Base-by-base conservation (phyloP, 805 yeast genomes). In the Yarrowia sp. region DNA sequence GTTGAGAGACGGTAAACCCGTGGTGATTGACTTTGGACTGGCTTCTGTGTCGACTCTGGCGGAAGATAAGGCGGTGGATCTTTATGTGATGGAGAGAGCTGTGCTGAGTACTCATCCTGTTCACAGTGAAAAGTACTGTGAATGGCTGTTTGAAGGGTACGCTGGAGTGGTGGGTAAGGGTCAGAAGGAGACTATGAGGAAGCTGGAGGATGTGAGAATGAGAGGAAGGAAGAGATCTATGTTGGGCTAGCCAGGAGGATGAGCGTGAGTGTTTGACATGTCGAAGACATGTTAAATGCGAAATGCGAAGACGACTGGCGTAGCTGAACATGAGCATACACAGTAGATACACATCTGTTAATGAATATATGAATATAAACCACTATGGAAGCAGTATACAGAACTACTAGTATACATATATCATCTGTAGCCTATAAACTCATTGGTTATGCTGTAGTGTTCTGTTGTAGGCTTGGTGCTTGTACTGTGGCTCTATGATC, bases 61-160 rank as follows among this genome's bases (percentile, higher is more conserved):
- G 0, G 99, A 95, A 71, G 98, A 93, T 72, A 92, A 90, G 75
- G 98, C 98, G 3, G 99, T 95, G n/a, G 99, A 95, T 74, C 75
- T 95, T 66, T 95, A 95, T 71, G 98, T 95, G 10, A 76, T 95
- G 67, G 99, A 95, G 75, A 80, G 98, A 71, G 98, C 99, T 0
- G 82, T 95, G 17, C 77, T 85, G 35, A 90, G 97, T 69, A 95
- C 99, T 1, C 99, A 95, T 75, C 93, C 98, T 0, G 80, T 81
- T 6, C 83, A 83, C 71, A 81, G 96, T 1, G 81, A 80, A 1
- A 71, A 74, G 47, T 92, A 92, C 73, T 86, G 84, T 70, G 74
- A 76, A 45, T 87, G 93, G 92, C 71, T 92, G 6, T 76, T 92
- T 67, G 81, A 85, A 65, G 97, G 97, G 0, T 91, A 90, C 71